Percentiles rank a stretch among this genome's conserved stretches.
Conservation (phyloP, 139 green algal species). For the Coccomyxa sp. region DNA sequence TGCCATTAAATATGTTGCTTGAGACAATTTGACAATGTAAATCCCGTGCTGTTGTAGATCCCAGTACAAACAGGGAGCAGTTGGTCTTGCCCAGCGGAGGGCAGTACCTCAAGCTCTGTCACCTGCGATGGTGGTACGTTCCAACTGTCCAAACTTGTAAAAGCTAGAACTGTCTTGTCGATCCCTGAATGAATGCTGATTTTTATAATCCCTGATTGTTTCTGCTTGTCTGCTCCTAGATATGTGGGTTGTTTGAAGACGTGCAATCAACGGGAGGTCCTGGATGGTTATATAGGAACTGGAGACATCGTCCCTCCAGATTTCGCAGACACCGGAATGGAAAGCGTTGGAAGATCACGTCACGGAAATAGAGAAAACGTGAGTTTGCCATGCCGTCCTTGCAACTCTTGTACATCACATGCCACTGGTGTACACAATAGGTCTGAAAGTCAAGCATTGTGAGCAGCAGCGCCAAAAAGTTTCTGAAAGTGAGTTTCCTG, state of each 20-base stretch:
- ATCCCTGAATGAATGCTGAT: neutral
- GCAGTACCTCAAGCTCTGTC: neutral
- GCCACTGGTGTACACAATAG: neutral
- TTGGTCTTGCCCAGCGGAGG: too few relatives aligned
- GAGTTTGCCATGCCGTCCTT: constrained; percentile 18
- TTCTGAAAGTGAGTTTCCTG: neutral
- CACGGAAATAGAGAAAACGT: constrained; percentile 77
- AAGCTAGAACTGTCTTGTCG: neutral
- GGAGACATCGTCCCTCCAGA: neutral
- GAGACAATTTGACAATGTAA: too few relatives aligned
- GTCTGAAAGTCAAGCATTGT: constrained; percentile 5
- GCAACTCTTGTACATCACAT: neutral
- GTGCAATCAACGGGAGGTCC: neutral
- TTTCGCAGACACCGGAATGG: constrained; percentile 53
- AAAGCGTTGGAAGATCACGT: constrained; percentile 73
- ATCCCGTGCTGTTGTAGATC: too few relatives aligned
- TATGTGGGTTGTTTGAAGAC: neutral
- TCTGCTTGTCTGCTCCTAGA: neutral
- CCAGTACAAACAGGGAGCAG: too few relatives aligned
- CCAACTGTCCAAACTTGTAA: neutral
- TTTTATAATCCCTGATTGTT: neutral
- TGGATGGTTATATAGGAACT: neutral
- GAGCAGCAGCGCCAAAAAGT: neutral
- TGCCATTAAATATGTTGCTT: too few relatives aligned
- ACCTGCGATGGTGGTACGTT: neutral